Base-by-base conservation (phyloP, 768 basidiomycete species). In the Kwoniella newhampshirensis region DNA sequence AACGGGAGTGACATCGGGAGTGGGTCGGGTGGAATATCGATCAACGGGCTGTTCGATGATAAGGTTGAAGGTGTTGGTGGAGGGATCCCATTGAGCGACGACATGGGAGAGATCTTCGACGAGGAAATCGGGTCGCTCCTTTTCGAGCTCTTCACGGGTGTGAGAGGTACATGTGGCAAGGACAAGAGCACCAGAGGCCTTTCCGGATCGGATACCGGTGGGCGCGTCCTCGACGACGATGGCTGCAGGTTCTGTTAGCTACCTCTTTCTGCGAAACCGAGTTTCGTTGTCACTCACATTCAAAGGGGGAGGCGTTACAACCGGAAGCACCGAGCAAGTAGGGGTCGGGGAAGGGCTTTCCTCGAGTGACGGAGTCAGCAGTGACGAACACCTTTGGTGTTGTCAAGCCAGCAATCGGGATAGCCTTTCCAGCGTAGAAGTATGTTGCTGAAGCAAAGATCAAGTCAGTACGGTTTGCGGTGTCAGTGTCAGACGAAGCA, bases 301-400 rank as follows among this genome's bases (percentile, higher is more conserved):
- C 83, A 40, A 76, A 77, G 0, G 85, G 80, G 35, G 85, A 79
- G 30, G 83, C 82, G 25, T 79, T 80, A 64, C 85, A 84, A 56
- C 81, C 81, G 43, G 77, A 66, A 28, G 90, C 89, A 26, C 91
- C 91, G 1, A 85, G 84, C 21, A 91, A 79, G 77, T 93, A 96
- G 17, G 91, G 92, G 45, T 83, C 88, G 2, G 91, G 90, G 68
- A 86, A 82, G 35, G 91, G 91, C 78, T 93, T 93, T 36, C 91
- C 90, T 47, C 85, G 78, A 20, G 77, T 77, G 12, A 87, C 86
- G 59, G 92, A 88, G 73, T 87, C 84, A 15, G 87, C 85, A 6
- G 89, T 90, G 66, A 92, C 83, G 54, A 87, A 81, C 13, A 86
- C 60, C 52, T 73, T 80, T 3, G 75, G 75, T 7, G 84, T 66